Evolutionary conservation across 108 stramenopile genomes (phyloP).

Genomic region (Mayamaea pseudoterrestris): DNA sequence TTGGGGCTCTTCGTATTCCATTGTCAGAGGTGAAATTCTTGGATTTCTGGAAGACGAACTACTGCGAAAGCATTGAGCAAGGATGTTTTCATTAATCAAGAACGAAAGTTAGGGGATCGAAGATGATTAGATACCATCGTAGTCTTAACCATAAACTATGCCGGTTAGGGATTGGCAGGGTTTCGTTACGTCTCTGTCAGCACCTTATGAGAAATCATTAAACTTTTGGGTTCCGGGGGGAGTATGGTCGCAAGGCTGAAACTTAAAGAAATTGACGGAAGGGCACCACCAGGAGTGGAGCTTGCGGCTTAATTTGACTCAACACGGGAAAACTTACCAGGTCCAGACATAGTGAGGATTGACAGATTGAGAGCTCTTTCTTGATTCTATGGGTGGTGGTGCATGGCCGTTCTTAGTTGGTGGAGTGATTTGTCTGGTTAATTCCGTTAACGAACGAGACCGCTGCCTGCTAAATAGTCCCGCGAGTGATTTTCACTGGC

Average conservation of each 20-base stretch:
- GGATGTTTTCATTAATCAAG: conserved; percentile 99
- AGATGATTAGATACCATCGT: conserved; percentile 99
- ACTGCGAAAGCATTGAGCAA: conserved; percentile 99
- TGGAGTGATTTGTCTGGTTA: conserved; percentile 99
- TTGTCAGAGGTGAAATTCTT: conserved; percentile 98
- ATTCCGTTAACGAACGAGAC: conserved; percentile 99
- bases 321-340: conserved; percentile 74
- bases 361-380: conserved; percentile 81
- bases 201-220: conserved; percentile 95
- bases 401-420: conserved; percentile 71
- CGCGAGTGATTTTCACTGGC: conserved; percentile 50
- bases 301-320: conserved; percentile 78
- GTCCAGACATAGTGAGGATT: conserved; percentile 80
- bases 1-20: conserved; percentile 97
- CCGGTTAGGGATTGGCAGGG: conserved; percentile 93
- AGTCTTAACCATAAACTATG: conserved; percentile 99
- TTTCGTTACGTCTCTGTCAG: conserved; percentile 79
- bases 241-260: conserved; percentile 61
- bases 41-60: conserved; percentile 98
- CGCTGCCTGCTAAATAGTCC: conserved; percentile 91
- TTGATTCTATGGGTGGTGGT: conserved; percentile 80
- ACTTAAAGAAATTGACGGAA: conserved; percentile 64
- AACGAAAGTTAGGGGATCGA: conserved; percentile 99
- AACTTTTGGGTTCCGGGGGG: conserved; percentile 76
- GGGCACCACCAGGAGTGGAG: conserved; percentile 71